Percentiles rank a stretch among this genome's conserved stretches.
Conservation (phyloP, 495 filamentous ascomycete species). For the Neurospora cerealis region DNA sequence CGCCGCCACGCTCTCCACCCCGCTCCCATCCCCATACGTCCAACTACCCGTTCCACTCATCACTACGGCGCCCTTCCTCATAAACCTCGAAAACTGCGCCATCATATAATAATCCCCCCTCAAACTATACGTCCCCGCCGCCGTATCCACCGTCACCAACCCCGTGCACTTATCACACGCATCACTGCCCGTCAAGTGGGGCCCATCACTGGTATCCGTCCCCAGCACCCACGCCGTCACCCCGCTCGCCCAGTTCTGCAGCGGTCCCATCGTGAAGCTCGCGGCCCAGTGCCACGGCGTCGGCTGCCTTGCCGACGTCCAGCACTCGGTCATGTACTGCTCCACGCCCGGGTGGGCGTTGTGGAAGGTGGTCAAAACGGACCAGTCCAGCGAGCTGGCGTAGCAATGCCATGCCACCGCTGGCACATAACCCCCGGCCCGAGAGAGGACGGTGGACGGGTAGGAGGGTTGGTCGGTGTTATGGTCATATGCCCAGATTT, state of each 20-base stretch:
- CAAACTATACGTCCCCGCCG: constrained; percentile 31
- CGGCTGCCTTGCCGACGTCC: constrained; percentile 28
- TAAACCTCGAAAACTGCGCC: constrained; percentile 48
- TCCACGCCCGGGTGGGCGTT: constrained; percentile 31
- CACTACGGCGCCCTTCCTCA: constrained; percentile 39
- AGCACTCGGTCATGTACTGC: constrained; percentile 54
- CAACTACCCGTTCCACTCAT: constrained; percentile 38
- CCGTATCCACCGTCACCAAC: constrained; percentile 35
- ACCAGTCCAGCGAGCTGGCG: constrained; percentile 36
- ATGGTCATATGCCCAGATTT: constrained; percentile 48
- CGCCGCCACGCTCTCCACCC: constrained; percentile 40
- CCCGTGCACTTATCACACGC: constrained; percentile 39
- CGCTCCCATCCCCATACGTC: constrained; percentile 31
- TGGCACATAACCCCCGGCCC: constrained; percentile 32
- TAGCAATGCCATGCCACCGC: constrained; percentile 51
- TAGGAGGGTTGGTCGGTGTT: constrained; percentile 43
- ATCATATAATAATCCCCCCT: constrained; percentile 47
- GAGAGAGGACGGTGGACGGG: constrained; percentile 38
- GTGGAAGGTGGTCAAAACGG: constrained; percentile 39
- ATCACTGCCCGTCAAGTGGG: constrained; percentile 39
- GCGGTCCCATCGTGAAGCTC: constrained; percentile 44
- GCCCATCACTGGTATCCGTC: constrained; percentile 40
- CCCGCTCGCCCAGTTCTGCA: constrained; percentile 48
- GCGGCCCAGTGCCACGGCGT: constrained; percentile 40
- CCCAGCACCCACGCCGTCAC: constrained; percentile 45